A percentile compares a stretch with the other conserved stretches of the same genome.
Conservation (phyloP, 768 basidiomycete genomes). For the Boletus edulis region DNA sequence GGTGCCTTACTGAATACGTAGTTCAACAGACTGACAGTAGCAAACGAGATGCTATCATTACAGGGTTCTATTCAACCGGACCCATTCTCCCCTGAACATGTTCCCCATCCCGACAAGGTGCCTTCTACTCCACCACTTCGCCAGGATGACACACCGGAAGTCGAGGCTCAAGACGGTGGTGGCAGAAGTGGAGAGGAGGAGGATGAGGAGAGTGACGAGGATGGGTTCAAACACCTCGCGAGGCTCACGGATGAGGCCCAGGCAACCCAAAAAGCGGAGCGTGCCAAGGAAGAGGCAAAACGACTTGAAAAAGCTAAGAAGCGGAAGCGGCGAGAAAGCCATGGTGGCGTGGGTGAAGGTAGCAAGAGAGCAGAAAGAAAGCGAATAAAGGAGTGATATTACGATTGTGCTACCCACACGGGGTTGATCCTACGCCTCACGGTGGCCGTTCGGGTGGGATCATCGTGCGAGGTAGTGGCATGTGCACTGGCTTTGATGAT, state of each 20-base stretch:
- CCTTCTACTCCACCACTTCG: not conserved
- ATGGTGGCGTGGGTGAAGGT: constrained; percentile 6
- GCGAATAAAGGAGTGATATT: constrained; percentile 14
- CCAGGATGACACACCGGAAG: constrained; percentile 17
- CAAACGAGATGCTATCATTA: constrained; percentile 91
- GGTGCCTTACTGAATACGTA: constrained; percentile 2
- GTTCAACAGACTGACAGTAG: constrained; percentile 67
- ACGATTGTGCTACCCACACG: not conserved
- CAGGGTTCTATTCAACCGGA: constrained; percentile 79
- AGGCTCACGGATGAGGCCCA: constrained; percentile 29
- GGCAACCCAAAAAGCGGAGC: constrained; percentile 22
- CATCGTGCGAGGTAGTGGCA: constrained; percentile 1
- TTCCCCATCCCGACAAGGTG: constrained; percentile 28
- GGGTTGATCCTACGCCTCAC: not conserved
- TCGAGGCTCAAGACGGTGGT: constrained; percentile 9
- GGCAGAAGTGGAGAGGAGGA: constrained; percentile 3
- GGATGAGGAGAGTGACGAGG: constrained; percentile 28
- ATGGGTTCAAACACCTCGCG: constrained; percentile 32
- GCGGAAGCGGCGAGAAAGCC: constrained; percentile 27
- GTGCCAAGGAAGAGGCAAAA: constrained; percentile 27
- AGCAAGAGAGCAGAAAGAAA: constrained; percentile 14
- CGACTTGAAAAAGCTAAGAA: constrained; percentile 31
- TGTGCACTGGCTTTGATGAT: not conserved
- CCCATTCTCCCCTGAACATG: constrained; percentile 66
- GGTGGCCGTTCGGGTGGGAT: not conserved